Evolutionary conservation across 805 yeast genomes (phyloP), one percentile per base, ranked within the genome.

Genomic region (Spathaspora boniae): DNA sequence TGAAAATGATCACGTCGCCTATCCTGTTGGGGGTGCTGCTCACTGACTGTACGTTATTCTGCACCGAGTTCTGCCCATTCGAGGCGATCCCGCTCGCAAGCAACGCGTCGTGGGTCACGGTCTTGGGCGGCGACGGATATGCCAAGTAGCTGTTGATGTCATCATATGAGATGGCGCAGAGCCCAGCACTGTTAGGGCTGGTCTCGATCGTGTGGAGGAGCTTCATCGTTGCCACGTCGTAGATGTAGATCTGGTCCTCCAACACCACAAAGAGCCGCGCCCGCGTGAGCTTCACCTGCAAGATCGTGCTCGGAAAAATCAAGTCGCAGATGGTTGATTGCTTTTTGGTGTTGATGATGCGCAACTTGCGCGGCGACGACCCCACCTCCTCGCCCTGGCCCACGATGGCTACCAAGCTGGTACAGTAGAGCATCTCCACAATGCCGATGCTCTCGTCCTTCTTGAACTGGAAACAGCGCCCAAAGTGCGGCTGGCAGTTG

Each of bases 401-500:
- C 2, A 86, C 95, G 5, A 86, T 65, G 0, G 95, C 96, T 16
- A 93, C 75, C 25, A 91, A 68, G 5, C 95, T 83, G 0, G 98
- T 87, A 28, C 88, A 73, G 52, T 88, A 91, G 17, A 91, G 73
- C 97, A 93, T 89, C 54, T 88, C 96, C 8, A 87, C 80, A 1
- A 85, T 72, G 2, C 82, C 81, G 9, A 80, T 74, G 1, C 85
- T 75, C 31, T 80, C 81, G 34, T 58, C 57, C 34, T 53, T 54
- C 24, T 52, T 50, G 28, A 51, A 50, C 38, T 57, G 62, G 38
- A 48, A 62, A 42, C 68, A 59, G 31, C 58, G 56, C 23, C 53
- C 54, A 29, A 55, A 51, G 4, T 41, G 41, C 6, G 58, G 54
- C 44, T 84, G 88, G 58, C 96, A 88, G 52, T 86, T 86, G 68